Base-by-base conservation (phyloP, 1,139 yeast genomes). In the Protomyces macrosporus region DNA sequence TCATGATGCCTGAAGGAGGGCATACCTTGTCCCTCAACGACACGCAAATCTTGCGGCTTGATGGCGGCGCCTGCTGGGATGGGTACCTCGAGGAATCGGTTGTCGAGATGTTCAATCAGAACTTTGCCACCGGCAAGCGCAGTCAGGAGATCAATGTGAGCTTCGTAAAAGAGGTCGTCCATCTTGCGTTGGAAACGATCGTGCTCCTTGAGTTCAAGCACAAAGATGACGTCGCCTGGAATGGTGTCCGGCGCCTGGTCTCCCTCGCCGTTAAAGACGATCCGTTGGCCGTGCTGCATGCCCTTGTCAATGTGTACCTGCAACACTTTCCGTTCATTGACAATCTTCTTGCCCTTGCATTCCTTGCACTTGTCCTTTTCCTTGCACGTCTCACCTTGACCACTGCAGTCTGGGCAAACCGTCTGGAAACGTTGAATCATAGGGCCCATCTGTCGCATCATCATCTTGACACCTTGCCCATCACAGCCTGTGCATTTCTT, bases 381-480 rank as follows among this genome's bases (percentile, higher is more conserved):
- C 75, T 87, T 86, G 74, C 90, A 83, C 69, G 87, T 87, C 75
- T 88, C 95, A 75, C 99, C 99, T 67, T 87, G 82, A 75, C 98
- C 98, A 70, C 84, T 79, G 86, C 99, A 93, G 68, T 79, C 86
- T 70, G 89, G 95, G 87, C 99, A 93, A 65, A 85, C 86, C 51
- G 96, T 86, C 80, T 93, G 98, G 54, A 66, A 60, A 81, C 97
- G 86, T 81, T 93, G 99, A 73, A 93, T 87, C 95, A 93, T 90
- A 69, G 97, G 97, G 71, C 99, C 99, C 97, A 93, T 91, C 78
- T 93, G 98, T 81, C 97, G 88, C 65, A 97, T 90, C 71, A 91
- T 87, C 71, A 93, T 87, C 77, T 85, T 89, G 77, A 87, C 80
- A 83, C 99, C 99, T 72, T 83, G 82, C 78, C 99, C 99, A 71